phyloP scores from a whole-genome alignment of 768 basidiomycete genomes.

The Tylopilus felleus region DNA sequence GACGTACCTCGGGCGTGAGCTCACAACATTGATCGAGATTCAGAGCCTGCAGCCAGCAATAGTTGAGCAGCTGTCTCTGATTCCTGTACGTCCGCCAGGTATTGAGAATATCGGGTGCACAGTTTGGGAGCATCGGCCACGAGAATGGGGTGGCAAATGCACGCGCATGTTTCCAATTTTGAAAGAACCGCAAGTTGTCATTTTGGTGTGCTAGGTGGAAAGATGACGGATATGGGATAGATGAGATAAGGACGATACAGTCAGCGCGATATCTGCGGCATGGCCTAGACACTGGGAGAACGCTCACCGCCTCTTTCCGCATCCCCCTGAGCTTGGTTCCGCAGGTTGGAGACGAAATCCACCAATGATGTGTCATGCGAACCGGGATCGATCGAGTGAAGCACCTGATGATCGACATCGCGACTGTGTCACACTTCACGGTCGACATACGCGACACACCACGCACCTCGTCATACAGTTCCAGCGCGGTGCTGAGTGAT shows the following conservation, averaged over 20 bases:
- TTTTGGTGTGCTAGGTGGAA: conserved; percentile 15
- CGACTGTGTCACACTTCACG: not conserved
- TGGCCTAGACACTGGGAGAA: not conserved
- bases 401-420: conserved; percentile 14
- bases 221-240: not conserved
- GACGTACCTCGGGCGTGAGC: conserved; percentile 19
- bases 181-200: conserved; percentile 28
- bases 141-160: conserved; percentile 33
- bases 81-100: conserved; percentile 22
- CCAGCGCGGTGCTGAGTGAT: conserved; percentile 29
- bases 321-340: conserved; percentile 23
- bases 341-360: conserved; percentile 26
- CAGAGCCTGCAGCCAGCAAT: conserved; percentile 29
- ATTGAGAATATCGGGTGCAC: conserved; percentile 27
- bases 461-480: conserved; percentile 31
- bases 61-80: conserved; percentile 31
- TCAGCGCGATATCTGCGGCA: not conserved
- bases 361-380: conserved; percentile 18
- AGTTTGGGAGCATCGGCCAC: conserved; percentile 31
- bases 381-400: conserved; percentile 19
- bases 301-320: conserved; percentile 27
- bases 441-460: too few relatives aligned
- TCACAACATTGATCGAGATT: conserved; percentile 28
- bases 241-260: not conserved
- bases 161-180: conserved; percentile 30